Percentiles rank a stretch among this genome's conserved stretches.
Conservation (phyloP, 352 stramenopile species). For the Pythium apleroticum region DNA sequence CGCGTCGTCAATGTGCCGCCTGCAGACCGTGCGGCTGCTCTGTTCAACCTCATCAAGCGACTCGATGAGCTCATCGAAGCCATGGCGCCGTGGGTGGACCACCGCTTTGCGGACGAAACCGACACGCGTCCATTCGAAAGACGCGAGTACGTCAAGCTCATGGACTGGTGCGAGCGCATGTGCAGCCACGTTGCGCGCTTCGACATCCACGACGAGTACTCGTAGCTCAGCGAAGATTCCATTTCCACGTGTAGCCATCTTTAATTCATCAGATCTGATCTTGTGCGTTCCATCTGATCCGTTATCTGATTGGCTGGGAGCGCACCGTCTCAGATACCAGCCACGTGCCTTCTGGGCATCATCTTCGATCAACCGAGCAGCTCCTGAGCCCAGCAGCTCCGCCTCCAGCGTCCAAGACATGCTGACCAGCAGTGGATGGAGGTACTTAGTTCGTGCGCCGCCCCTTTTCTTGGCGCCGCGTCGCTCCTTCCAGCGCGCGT, state of each 20-base stretch:
- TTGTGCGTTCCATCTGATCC: background rate
- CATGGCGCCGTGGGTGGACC: slow-evolving; percentile 7
- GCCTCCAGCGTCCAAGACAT: slow-evolving; percentile 19
- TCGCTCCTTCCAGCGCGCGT: background rate
- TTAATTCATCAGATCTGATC: background rate
- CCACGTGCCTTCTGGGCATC: background rate
- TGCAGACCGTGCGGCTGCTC: background rate
- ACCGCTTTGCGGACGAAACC: slow-evolving; percentile 1
- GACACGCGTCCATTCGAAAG: background rate
- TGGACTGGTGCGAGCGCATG: slow-evolving; percentile 12
- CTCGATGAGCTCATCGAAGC: background rate
- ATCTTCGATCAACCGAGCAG: background rate
- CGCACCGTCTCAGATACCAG: background rate
- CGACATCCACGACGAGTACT: background rate
- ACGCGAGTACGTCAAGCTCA: slow-evolving; percentile 13
- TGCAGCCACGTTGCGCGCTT: background rate
- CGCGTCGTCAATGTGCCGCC: slow-evolving; percentile 7
- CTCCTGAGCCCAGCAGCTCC: background rate
- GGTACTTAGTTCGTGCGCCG: slow-evolving; percentile 38
- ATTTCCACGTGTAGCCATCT: background rate
- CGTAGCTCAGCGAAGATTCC: background rate
- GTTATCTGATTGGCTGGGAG: background rate
- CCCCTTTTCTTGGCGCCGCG: background rate
- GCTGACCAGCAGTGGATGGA: slow-evolving; percentile 56
- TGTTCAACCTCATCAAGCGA: background rate